These are phyloP conservation scores for Fusarium phyllophilum DNA, from an alignment of 2,329 filamentous ascomycete genomes.

Conservation along the genomic window DNA sequence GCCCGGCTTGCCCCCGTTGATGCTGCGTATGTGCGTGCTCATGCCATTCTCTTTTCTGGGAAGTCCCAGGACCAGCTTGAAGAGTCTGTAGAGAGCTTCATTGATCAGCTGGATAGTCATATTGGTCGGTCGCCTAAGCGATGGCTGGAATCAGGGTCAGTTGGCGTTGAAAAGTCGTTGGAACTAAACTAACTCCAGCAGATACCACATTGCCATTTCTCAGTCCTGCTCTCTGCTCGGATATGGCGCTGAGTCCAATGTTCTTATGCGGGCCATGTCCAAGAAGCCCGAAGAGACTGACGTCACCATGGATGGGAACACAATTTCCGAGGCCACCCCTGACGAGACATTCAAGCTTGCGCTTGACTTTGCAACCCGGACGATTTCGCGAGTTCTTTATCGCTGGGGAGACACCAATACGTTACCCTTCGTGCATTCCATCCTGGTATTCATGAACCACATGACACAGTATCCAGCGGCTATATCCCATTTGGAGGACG, in stretches of 20 bases:
- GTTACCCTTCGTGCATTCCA: conserved; percentile 70
- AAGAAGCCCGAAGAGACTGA: conserved; percentile 44
- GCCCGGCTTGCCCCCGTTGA: conserved; percentile 58
- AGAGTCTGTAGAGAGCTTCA: conserved; percentile 59
- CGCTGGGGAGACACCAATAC: conserved; percentile 67
- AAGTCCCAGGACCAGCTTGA: conserved; percentile 59
- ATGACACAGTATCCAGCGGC: conserved; percentile 55
- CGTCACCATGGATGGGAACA: conserved; percentile 35
- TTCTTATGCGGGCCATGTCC: conserved; percentile 55
- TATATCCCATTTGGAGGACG: conserved; percentile 55
- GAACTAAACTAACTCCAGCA: conserved; percentile 17
- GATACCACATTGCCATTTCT: conserved; percentile 49
- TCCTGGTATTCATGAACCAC: conserved; percentile 67
- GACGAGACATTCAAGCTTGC: conserved; percentile 49
- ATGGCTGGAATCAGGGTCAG: conserved; percentile 62
- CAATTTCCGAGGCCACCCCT: conserved; percentile 38
- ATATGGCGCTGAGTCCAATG: conserved; percentile 55
- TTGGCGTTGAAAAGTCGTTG: neutral
- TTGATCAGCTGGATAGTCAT: conserved; percentile 63
- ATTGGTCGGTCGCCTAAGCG: conserved; percentile 62
- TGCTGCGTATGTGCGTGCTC: conserved; percentile 68
- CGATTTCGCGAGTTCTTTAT: conserved; percentile 58
- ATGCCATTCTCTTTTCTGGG: conserved; percentile 71
- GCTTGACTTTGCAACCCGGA: conserved; percentile 55
- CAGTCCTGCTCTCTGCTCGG: conserved; percentile 48